These are phyloP conservation scores for Sistotremastrum niveocremeum DNA, from an alignment of 768 basidiomycete genomes.

Conservation along the genomic window DNA sequence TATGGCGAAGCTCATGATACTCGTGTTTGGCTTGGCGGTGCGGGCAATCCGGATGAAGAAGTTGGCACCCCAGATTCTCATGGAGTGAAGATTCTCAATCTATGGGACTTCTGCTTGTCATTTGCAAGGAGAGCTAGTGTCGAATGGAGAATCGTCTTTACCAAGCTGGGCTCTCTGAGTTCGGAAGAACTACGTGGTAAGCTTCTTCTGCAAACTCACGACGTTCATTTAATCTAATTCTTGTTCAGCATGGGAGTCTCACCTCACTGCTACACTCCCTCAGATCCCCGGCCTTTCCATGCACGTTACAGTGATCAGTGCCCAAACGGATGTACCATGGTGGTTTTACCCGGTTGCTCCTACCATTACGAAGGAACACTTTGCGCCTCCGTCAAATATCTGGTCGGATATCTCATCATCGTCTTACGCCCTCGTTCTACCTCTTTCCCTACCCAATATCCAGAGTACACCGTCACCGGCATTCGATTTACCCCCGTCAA, in stretches of 20 bases:
- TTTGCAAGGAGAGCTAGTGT: constrained; percentile 53
- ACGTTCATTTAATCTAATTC: not conserved
- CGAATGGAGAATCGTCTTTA: constrained; percentile 70
- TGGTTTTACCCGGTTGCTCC: constrained; percentile 27
- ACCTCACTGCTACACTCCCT: constrained; percentile 30
- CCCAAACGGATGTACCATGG: constrained; percentile 48
- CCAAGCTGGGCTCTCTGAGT: constrained; percentile 51
- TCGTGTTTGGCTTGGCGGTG: constrained; percentile 39
- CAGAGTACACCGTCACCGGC: constrained; percentile 6
- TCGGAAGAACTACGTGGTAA: constrained; percentile 52
- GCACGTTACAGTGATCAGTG: constrained; percentile 48
- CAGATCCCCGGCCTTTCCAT: constrained; percentile 30
- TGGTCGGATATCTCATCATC: constrained; percentile 4
- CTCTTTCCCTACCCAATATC: constrained; percentile 19
- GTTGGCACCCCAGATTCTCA: constrained; percentile 21
- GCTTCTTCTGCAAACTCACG: constrained; percentile 10
- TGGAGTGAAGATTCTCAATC: constrained; percentile 15
- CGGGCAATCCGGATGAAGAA: constrained; percentile 28
- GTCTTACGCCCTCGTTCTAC: constrained; percentile 5
- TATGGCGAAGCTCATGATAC: constrained; percentile 63
- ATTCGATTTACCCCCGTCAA: no score
- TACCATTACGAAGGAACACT: not conserved
- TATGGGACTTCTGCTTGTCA: constrained; percentile 58
- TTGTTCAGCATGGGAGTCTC: constrained; percentile 49
- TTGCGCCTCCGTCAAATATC: not conserved